Base-by-base conservation (phyloP, 768 basidiomycete species). In the Suillus occidentalis region DNA sequence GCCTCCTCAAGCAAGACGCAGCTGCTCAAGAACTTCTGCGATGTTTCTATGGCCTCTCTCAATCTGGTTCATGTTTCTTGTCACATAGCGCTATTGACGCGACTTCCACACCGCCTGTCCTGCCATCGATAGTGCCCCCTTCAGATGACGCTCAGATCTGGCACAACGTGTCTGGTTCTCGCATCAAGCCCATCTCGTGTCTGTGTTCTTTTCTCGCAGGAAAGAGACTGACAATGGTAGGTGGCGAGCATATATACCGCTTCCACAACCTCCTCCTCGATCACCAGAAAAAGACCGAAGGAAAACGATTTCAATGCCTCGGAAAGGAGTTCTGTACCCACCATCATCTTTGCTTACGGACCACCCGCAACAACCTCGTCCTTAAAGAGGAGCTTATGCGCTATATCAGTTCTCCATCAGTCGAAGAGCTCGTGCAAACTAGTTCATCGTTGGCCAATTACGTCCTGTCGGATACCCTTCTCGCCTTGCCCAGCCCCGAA, bases 241-340 rank as follows among this genome's bases (percentile, higher is more conserved):
- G 74, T 3, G 69, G 73, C 18, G 68, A 75, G 22, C 64, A 74
- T 63, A 60, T 76, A 5, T 68, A 74, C 61, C 69, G 63, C 22
- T 73, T 74, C 40, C 73, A 76, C 36, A 9, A 67, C 6, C 63
- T 31, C 50, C 59, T 74, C 22, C 69, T 74, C 12, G 74, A 61
- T 53, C 47, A 66, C 12, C 62, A 62, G 61, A 75, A 72, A 57
- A 67, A 18, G 20, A 55, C 56, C 20, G 73, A 74, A 55, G 42
- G 61, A 3, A 72, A 66, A 45, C 50, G 8, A 18, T 74, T 72
- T 56, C 57, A 71, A 13, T 87, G 84, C 68, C 76, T 67, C 20
- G 81, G 83, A 14, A 75, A 77, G 31, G 81, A 82, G 39, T 84
- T 80, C 62, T 86, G 85, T 66, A 82, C 77, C 4, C 85, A 84